Percentiles rank a stretch among this genome's conserved stretches.
phyloP scores from a whole-genome alignment of 805 yeast genomes.

The Lachancea mirantina region DNA sequence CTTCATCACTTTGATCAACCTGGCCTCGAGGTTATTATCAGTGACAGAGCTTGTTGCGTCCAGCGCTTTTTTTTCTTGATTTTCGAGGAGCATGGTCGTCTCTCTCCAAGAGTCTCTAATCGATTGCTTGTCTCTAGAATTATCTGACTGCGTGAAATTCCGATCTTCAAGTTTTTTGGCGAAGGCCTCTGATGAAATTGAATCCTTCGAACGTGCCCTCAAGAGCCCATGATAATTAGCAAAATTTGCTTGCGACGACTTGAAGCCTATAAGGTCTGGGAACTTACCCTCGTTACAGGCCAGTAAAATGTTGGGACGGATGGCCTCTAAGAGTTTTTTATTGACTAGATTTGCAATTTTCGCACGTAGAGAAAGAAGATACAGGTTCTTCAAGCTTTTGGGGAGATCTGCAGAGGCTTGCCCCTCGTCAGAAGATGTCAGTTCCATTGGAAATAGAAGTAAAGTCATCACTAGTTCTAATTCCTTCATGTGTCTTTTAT shows the following conservation, averaged over 20 bases:
- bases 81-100: constrained; percentile 11
- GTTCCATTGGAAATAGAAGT: constrained; percentile 42
- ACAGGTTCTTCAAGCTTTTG: constrained; percentile 43
- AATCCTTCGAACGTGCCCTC: constrained; percentile 12
- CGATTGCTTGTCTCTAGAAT: constrained; percentile 5
- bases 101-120: constrained; percentile 12
- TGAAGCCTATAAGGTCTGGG: constrained; percentile 18
- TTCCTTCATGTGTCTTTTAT: constrained; percentile 55
- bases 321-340: constrained; percentile 32
- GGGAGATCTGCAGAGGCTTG: constrained; percentile 41
- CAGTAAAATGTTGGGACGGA: constrained; percentile 19
- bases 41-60: constrained; percentile 5
- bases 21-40: constrained; percentile 24
- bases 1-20: constrained; percentile 48
- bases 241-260: constrained; percentile 9
- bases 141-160: constrained; percentile 8
- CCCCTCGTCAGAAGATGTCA: background rate
- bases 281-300: constrained; percentile 11
- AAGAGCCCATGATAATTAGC: constrained; percentile 13
- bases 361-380: constrained; percentile 53
- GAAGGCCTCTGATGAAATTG: constrained; percentile 10
- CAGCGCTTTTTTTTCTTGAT: constrained; percentile 4
- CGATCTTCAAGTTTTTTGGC: constrained; percentile 11
- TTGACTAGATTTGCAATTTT: constrained; percentile 69
- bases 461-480: constrained; percentile 81